phyloP scores from a whole-genome alignment of 1,139 yeast species.

The Taiozyma sp. region DNA sequence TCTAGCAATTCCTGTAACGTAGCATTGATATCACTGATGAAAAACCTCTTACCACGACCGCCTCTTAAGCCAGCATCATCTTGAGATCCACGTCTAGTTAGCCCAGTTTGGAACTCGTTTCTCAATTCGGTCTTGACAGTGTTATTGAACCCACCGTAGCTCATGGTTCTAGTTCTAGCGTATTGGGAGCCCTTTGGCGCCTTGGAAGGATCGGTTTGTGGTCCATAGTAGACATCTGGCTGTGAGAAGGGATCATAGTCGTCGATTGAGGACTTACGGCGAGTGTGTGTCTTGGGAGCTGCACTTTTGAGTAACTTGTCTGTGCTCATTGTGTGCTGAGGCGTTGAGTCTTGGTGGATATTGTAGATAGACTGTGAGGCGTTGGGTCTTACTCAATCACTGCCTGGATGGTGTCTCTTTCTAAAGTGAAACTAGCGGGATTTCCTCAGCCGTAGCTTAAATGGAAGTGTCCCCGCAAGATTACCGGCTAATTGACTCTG shows the following conservation, averaged over 20 bases:
- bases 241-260: conserved; percentile 61
- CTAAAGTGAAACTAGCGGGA: too few relatives aligned
- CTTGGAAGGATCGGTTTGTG: conserved; percentile 50
- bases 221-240: conserved; percentile 74
- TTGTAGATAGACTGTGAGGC: too few relatives aligned
- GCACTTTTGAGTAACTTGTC: not conserved
- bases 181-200: conserved; percentile 32
- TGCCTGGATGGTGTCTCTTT: too few relatives aligned
- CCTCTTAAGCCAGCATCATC: conserved; percentile 45
- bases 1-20: conserved; percentile 67
- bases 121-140: conserved; percentile 13
- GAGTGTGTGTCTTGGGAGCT: conserved; percentile 1
- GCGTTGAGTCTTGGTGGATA: too few relatives aligned
- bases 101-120: conserved; percentile 17
- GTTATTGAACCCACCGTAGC: conserved; percentile 28
- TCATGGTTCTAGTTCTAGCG: conserved; percentile 48
- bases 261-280: conserved; percentile 32
- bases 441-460: too few relatives aligned
- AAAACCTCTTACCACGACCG: conserved; percentile 47
- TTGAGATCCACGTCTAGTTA: conserved; percentile 59
- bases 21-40: conserved; percentile 69
- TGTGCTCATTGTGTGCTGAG: not conserved
- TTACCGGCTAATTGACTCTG: too few relatives aligned
- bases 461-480: too few relatives aligned
- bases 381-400: too few relatives aligned